Base-by-base conservation (phyloP, 1,139 yeast genomes). In the Lodderomyces parapsilosis region DNA sequence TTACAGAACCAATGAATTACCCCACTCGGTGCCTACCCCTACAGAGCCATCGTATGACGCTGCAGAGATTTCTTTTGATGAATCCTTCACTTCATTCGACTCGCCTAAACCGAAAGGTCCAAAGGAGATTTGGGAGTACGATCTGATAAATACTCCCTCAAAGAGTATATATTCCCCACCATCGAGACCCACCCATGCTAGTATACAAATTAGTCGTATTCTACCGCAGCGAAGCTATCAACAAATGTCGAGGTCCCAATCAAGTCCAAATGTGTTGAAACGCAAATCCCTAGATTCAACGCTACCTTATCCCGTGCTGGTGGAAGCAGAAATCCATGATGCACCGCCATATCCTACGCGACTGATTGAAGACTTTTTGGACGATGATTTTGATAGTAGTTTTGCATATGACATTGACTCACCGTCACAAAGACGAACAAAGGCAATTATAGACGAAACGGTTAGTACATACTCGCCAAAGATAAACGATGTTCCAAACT, bases 41-140 rank as follows among this genome's bases (percentile, higher is more conserved):
- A 17, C 33, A 6, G 33, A 35, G 30, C 32, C 22, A 25, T 13
- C 31, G 5, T 11, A 23, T 31, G 15, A 36, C 40, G 23, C 49
- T 23, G 14, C 36, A 28, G 53, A 56, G 15, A 39, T 45, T 27
- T 50, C 54, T 1, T 35, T 49, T 34, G 51, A 49, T 32, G 52
- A 45, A 13, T 46, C 58, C 2, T 50, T 51, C 36, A 34, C 44
- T 6, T 54, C 57, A 3, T 43, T 52, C 20, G 66, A 59, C 5
- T 65, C 72, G 33, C 73, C 75, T 6, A 62, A 60, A 41, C 77
- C 74, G 2, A 70, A 60, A 63, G 78, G 78, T 0, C 77, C 78
- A 1, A 65, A 62, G 48, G 67, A 63, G 42, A 54, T 72, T 15
- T 70, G 72, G 9, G 73, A 66, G 8, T 68, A 68, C 40, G 63